These are phyloP conservation scores for Paramecium biaurelia DNA, from an alignment of 73 alveolate genomes.

Conservation along the genomic window DNA sequence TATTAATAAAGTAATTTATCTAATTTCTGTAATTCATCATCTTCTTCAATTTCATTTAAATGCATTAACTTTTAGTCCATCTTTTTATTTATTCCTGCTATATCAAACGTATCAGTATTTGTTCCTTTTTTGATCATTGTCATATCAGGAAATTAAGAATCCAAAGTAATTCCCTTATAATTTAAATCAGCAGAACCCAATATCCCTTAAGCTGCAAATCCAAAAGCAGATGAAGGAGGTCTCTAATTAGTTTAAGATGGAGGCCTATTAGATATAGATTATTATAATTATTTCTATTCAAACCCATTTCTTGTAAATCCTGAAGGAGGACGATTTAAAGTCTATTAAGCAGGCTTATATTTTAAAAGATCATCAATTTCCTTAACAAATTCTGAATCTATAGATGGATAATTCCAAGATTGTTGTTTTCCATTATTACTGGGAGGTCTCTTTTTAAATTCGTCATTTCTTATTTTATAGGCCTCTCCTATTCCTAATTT, in stretches of 20 bases:
- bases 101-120: not conserved
- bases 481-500: not conserved
- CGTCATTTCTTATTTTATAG: not conserved
- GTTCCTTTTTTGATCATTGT: not conserved
- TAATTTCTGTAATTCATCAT: not conserved
- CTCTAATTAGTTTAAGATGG: not conserved
- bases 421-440: not conserved
- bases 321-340: not conserved
- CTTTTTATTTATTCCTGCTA: not conserved
- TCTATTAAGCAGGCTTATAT: not conserved
- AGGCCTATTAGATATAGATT: not conserved
- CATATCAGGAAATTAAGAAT: not conserved
- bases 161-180: not conserved
- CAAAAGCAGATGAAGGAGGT: not conserved
- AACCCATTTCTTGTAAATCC: not conserved
- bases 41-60: not conserved
- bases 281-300: not conserved
- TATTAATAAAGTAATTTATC: not conserved
- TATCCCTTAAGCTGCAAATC: not conserved
- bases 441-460: not conserved
- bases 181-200: not conserved
- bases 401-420: constrained; percentile 30
- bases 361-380: constrained; percentile 12
- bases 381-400: constrained; percentile 24
- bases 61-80: not conserved